phyloP scores from a whole-genome alignment of 306 rosid genomes.

The Astragalus glycyphyllos region DNA sequence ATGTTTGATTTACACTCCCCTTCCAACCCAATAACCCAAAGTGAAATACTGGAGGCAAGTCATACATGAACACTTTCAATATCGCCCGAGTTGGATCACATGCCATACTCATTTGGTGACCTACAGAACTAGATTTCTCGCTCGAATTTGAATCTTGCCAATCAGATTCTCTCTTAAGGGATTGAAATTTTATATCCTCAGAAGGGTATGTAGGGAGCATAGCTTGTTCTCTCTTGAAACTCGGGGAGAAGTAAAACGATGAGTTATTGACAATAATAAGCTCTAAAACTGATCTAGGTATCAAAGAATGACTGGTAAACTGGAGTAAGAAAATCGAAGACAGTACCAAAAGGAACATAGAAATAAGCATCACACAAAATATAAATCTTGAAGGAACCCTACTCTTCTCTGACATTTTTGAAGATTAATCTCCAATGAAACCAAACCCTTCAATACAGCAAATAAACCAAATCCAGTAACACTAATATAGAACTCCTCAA shows the following conservation, averaged over 20 bases:
- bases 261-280: constrained; percentile 71
- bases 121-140: constrained; percentile 40
- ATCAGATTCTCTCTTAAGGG: constrained; percentile 44
- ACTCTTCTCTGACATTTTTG: constrained; percentile 77
- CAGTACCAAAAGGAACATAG: constrained; percentile 73
- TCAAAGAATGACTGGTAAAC: constrained; percentile 62
- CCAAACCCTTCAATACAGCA: constrained; percentile 29
- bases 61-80: constrained; percentile 89
- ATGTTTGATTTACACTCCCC: constrained; percentile 69
- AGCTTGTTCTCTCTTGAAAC: constrained; percentile 49
- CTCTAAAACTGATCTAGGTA: constrained; percentile 79
- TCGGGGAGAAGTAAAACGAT: constrained; percentile 63
- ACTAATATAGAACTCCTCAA: constrained; percentile 9
- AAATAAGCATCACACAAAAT: constrained; percentile 64
- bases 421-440: constrained; percentile 35
- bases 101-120: constrained; percentile 38
- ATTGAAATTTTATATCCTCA: constrained; percentile 37
- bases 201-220: constrained; percentile 41
- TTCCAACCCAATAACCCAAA: constrained; percentile 91
- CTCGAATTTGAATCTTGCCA: constrained; percentile 48
- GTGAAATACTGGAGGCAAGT: constrained; percentile 89
- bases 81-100: constrained; percentile 54
- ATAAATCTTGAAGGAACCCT: constrained; percentile 68
- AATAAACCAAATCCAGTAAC: constrained; percentile 32
- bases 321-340: constrained; percentile 81